Conservation (phyloP, 192 early-diverging fungal species). For the Obelidium mucronatum region DNA sequence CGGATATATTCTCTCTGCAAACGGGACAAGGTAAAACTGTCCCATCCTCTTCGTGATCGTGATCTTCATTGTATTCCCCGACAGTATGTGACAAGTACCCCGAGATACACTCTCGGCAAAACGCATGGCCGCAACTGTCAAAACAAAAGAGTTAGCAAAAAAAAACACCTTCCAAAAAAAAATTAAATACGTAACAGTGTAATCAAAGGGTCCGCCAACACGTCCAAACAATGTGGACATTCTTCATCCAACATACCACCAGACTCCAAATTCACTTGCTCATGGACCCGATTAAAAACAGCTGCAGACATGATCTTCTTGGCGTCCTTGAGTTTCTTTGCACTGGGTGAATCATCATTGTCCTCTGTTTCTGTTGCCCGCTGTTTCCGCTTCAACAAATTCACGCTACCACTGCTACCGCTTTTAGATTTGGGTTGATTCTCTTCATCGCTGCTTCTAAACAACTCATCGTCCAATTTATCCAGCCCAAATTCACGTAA, state of each 20-base stretch:
- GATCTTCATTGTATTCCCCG: background rate
- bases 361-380: too few relatives aligned
- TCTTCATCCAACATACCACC: conserved; percentile 9
- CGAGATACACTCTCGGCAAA: conserved; percentile 52
- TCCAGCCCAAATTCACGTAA: too few relatives aligned
- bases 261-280: conserved; percentile 19
- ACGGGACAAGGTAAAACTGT: background rate
- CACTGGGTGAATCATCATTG: background rate
- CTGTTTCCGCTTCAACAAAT: too few relatives aligned
- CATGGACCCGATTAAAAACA: background rate
- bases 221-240: conserved; percentile 40
- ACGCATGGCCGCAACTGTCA: conserved; percentile 48
- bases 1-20: background rate
- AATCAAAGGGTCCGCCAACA: conserved; percentile 2
- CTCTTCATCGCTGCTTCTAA: background rate
- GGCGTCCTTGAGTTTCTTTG: background rate
- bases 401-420: too few relatives aligned
- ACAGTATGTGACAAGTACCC: background rate
- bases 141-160: background rate
- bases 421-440: too few relatives aligned
- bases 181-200: background rate
- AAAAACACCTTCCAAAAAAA: conserved; percentile 6
- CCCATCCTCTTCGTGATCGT: background rate
- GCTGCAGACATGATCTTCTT: background rate
- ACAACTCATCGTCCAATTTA: background rate